phyloP scores from a whole-genome alignment of 108 stramenopile species.

The Conticribra guillardii region DNA sequence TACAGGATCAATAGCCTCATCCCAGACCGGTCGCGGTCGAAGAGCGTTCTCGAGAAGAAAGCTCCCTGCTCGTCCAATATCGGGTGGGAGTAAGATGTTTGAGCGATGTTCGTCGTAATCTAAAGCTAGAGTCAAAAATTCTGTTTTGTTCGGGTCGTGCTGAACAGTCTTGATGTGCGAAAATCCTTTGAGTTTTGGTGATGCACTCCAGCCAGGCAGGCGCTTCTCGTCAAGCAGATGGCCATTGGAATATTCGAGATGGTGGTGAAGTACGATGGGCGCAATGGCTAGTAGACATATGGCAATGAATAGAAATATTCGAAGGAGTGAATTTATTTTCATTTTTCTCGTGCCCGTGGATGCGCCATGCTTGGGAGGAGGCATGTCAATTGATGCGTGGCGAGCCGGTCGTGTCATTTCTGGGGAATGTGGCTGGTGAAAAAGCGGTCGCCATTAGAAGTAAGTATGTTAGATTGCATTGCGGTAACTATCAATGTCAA shows the following conservation, averaged over 20 bases:
- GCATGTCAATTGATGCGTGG: no score
- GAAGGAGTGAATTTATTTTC: not conserved
- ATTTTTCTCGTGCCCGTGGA: no score
- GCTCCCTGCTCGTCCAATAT: conserved; percentile 16
- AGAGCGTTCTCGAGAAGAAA: conserved; percentile 20
- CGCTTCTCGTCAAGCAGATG: not conserved
- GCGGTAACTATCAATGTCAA: no score
- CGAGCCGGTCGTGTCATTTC: no score
- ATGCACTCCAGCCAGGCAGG: not conserved
- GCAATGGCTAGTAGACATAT: not conserved
- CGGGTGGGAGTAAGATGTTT: conserved; percentile 11
- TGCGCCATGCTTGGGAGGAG: no score
- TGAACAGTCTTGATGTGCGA: not conserved
- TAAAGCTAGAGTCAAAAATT: not conserved
- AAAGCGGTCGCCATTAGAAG: no score
- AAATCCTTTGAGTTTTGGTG: not conserved
- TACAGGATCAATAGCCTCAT: conserved; percentile 23
- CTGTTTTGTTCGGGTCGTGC: not conserved
- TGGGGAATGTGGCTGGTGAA: no score
- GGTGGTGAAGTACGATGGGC: conserved; percentile 10
- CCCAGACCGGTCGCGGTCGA: conserved; percentile 27
- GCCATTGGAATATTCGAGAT: not conserved
- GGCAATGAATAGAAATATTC: conserved; percentile 9
- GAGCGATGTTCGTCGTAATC: not conserved
- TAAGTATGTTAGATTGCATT: no score